Base-by-base conservation (phyloP, 495 filamentous ascomycete species). In the Aspergillus nidulans region DNA sequence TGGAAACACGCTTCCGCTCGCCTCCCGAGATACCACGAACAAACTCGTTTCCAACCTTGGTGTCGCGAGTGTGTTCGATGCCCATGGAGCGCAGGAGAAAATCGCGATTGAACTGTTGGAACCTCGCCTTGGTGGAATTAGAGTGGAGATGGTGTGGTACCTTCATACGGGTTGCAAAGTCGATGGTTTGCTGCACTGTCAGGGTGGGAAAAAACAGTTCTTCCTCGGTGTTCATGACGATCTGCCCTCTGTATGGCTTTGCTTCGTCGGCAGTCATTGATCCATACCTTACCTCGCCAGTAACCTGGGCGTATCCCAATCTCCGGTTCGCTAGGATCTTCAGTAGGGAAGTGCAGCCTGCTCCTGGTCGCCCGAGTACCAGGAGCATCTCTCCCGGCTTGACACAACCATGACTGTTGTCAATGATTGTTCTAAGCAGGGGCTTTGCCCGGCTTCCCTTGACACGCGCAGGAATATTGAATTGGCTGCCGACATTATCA, bases 341-440 rank as follows among this genome's bases (percentile, higher is more conserved):
- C 15, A 53, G 50, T 12, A 53, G 30, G 15, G 50, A 44, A n/a
- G 50, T 43, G 25, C 50, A 53, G 16, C 50, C 50, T 13, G 38
- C 34, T 0, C 39, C 50, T 6, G 50, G 50, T 30, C 50, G 40
- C 15, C 50, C 50, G 4, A 53, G 50, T 1, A 53, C 50, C 25
- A 53, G 28, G 1, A 53, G n/a, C n/a, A 44, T 40, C 40, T 53
- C 50, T 6, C 50, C 50, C 0, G 50, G 50, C 25, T 43, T 43
- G 23, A 43, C 50, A 4, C 43, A 3, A 15, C 32, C 32, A 5
- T 5, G 15, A 4, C 4, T 9, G 26, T 28, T 9, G 4, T 28
- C 5, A 9, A 28, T 28, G 26, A 28, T 25, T n/a, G n/a, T n/a
- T n/a, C n/a, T n/a, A n/a, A n/a, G n/a, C n/a, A n/a, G n/a, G n/a